Evolutionary conservation across 1,284 basidiomycete genomes (phyloP).

Genomic region (Ceratobasidium sp.): DNA sequence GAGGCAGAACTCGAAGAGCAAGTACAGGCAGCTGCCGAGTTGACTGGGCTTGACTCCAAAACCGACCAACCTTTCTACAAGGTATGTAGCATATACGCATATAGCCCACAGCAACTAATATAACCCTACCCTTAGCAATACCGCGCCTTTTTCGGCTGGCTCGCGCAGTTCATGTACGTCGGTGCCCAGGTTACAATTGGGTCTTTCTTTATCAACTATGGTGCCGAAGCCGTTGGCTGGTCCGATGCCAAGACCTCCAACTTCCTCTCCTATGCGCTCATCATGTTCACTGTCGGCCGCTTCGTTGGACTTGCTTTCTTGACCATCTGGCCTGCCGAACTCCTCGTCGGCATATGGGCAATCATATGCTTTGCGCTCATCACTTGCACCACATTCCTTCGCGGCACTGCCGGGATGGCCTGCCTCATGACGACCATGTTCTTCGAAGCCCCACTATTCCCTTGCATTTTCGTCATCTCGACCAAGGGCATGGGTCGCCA

Average conservation of each 20-base stretch:
- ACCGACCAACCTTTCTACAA: constrained; percentile 59
- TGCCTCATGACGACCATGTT: constrained; percentile 63
- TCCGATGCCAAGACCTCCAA: constrained; percentile 56
- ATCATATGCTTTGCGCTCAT: constrained; percentile 56
- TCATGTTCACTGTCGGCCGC: constrained; percentile 51
- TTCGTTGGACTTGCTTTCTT: constrained; percentile 59
- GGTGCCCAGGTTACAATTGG: constrained; percentile 64
- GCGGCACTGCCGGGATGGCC: constrained; percentile 59
- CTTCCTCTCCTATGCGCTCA: constrained; percentile 58
- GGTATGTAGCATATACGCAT: constrained; percentile 50
- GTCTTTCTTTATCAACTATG: constrained; percentile 63
- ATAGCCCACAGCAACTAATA: constrained; percentile 5
- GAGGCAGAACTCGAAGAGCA: constrained; percentile 58
- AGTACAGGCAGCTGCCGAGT: constrained; percentile 55
- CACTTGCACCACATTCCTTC: constrained; percentile 58
- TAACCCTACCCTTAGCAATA: constrained; percentile 27
- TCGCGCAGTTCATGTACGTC: constrained; percentile 60
- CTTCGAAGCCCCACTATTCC: constrained; percentile 59
- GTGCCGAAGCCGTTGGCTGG: constrained; percentile 57
- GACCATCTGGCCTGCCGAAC: constrained; percentile 57
- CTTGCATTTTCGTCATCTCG: constrained; percentile 58
- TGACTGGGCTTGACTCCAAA: constrained; percentile 50
- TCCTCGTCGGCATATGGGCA: constrained; percentile 59
- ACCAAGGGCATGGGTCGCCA: constrained; percentile 60
- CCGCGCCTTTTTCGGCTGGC: constrained; percentile 55